A percentile compares a stretch with the other conserved stretches of the same genome.
These are phyloP conservation scores for Rutidosis leptorrhynchoides DNA, from an alignment of 129 eudicot genomes.

Conservation along the genomic window DNA sequence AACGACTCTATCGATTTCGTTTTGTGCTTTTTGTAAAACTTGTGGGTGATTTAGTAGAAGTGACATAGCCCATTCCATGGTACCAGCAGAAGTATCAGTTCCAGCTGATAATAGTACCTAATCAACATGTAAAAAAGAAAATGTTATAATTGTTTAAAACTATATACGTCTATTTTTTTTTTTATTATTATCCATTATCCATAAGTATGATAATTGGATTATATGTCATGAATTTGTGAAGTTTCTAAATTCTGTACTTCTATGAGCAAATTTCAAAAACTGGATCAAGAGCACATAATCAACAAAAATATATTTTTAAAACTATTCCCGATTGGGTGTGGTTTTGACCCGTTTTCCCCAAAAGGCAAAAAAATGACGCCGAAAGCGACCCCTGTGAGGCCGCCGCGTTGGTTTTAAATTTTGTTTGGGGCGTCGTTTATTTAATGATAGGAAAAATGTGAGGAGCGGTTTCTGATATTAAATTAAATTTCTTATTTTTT, in stretches of 20 bases:
- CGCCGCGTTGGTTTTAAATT: too few relatives aligned
- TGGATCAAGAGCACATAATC: not conserved
- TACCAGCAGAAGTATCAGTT: slow-evolving; percentile 42
- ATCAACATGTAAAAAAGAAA: not conserved
- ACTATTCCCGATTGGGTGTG: too few relatives aligned
- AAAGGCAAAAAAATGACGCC: too few relatives aligned
- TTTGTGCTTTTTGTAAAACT: slow-evolving; percentile 39
- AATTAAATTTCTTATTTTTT: too few relatives aligned
- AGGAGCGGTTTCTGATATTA: too few relatives aligned
- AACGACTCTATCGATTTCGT: slow-evolving; percentile 36
- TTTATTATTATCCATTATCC: too few relatives aligned
- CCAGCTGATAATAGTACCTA: slow-evolving; percentile 48
- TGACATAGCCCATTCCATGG: slow-evolving; percentile 59
- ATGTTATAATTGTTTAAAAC: not conserved
- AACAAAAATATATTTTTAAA: too few relatives aligned
- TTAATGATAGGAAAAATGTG: too few relatives aligned
- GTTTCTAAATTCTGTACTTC: not conserved
- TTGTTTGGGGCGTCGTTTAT: too few relatives aligned
- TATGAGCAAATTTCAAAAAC: not conserved
- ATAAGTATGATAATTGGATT: too few relatives aligned
- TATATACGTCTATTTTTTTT: not conserved
- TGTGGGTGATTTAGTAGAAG: slow-evolving; percentile 45
- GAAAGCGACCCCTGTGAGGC: too few relatives aligned
- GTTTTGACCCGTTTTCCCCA: too few relatives aligned
- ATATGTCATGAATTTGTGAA: not conserved